Base-by-base conservation (phyloP, 805 yeast genomes). In the Pichia pseudocactophila region DNA sequence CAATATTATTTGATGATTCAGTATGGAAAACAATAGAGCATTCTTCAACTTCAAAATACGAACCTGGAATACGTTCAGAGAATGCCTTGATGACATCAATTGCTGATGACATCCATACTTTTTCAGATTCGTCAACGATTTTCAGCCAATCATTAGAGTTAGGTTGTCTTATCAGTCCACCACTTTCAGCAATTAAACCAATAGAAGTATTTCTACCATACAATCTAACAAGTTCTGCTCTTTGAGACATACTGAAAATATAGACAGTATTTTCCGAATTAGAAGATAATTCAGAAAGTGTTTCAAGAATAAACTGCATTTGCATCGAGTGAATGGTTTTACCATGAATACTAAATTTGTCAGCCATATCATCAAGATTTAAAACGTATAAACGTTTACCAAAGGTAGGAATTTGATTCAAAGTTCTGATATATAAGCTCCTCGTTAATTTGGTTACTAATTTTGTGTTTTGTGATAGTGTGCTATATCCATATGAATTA, bases 181-280 rank as follows among this genome's bases (percentile, higher is more conserved):
- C 97, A 56, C 82, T 80, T 60, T 89, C 97, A 1, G 96, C 95
- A 48, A 90, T 78, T 40, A 90, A 66, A 0, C 97, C 97, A 26
- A 89, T 55, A 33, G 76, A 75, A 1, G 82, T 76, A 4, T 78
- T 71, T 50, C 86, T 72, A 16, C 81, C 69, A 63, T 80, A 88
- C 41, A 77, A 63, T 42, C 84, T 69, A 47, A 82, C 84, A 55
- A 89, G 63, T 34, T 80, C 84, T 2, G 69, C 61, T 45, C 82
- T 70, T 40, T 78, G 78, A 54, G 79, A 72, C 36, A 76, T 74
- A 49, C 88, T 79, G 42, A 82, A 69, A 3, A 89, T 70, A 55
- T 81, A 89, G 2, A 90, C 88, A 36, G 71, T 66, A 54, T 86
- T 87, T 9, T 58, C 51, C 1, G 79, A 71, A 51, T 81, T 80